Conservation (phyloP, 2,329 filamentous ascomycete species). For the Onygenales sp. region DNA sequence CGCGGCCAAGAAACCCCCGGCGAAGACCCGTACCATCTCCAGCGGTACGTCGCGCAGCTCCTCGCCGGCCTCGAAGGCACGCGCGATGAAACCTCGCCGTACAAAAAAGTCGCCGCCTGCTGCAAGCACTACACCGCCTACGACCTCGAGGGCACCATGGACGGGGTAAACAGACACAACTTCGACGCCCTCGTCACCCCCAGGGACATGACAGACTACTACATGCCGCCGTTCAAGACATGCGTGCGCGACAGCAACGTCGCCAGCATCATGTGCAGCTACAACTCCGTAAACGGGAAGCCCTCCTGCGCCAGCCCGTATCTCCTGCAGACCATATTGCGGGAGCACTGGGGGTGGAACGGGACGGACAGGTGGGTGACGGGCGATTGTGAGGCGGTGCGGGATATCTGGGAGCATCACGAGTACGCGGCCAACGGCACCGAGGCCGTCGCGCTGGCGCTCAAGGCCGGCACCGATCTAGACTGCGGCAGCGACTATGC, state of each 20-base stretch:
- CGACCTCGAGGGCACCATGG: constrained; percentile 42
- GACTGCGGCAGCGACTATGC: constrained; percentile 44
- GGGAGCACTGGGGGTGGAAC: constrained; percentile 57
- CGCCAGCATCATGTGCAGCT: constrained; percentile 53
- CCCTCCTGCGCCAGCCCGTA: constrained; percentile 56
- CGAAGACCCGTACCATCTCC: constrained; percentile 45
- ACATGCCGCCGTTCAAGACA: constrained; percentile 55
- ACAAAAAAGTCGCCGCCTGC: constrained; percentile 43
- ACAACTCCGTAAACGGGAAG: constrained; percentile 57
- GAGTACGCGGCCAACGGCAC: constrained; percentile 36
- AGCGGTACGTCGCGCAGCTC: constrained; percentile 43
- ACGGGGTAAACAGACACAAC: constrained; percentile 34
- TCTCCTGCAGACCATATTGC: constrained; percentile 52
- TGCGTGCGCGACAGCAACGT: constrained; percentile 51
- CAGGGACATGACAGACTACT: constrained; percentile 60
- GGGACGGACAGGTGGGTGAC: constrained; percentile 53
- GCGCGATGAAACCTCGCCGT: constrained; percentile 21
- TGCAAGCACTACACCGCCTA: constrained; percentile 54
- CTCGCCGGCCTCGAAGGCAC: constrained; percentile 47
- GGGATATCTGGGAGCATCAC: constrained; percentile 50
- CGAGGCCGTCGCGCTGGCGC: constrained; percentile 37
- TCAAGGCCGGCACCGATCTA: constrained; percentile 45
- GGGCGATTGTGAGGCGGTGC: constrained; percentile 55
- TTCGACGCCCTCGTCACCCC: constrained; percentile 47
- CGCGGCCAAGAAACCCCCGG: constrained; percentile 52